A percentile compares a stretch with the other conserved stretches of the same genome.
phyloP scores from a whole-genome alignment of 1,284 basidiomycete species.

The Boletus sp. region DNA sequence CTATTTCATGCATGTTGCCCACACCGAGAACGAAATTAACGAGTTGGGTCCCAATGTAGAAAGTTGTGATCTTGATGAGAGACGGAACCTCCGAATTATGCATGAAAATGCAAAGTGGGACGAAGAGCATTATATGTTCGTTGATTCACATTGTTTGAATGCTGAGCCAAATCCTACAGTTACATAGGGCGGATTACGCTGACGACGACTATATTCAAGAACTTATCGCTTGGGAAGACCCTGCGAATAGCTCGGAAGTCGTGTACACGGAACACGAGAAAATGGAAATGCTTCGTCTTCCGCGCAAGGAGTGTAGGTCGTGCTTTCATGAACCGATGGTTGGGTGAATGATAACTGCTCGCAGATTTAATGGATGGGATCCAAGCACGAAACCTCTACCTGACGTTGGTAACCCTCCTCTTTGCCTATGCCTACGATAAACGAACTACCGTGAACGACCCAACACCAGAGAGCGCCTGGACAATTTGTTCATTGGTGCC shows the following conservation, averaged over 20 bases:
- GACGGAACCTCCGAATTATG: slow-evolving; percentile 48
- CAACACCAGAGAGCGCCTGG: slow-evolving; percentile 82
- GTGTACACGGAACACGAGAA: slow-evolving; percentile 72
- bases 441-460: slow-evolving; percentile 70
- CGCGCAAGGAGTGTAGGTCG: slow-evolving; percentile 72
- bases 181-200: slow-evolving; percentile 68
- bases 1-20: slow-evolving; percentile 67
- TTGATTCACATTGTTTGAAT: slow-evolving; percentile 5
- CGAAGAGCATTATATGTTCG: slow-evolving; percentile 77
- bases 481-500: slow-evolving; percentile 69
- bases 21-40: slow-evolving; percentile 76
- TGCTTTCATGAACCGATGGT: not conserved
- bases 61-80: slow-evolving; percentile 41
- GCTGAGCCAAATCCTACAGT: not conserved
- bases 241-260: slow-evolving; percentile 41
- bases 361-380: slow-evolving; percentile 56
- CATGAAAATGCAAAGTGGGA: slow-evolving; percentile 77
- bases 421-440: slow-evolving; percentile 77
- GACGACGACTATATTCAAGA: slow-evolving; percentile 74
- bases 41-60: slow-evolving; percentile 72
- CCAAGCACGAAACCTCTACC: slow-evolving; percentile 61
- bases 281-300: slow-evolving; percentile 61
- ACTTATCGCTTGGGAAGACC: slow-evolving; percentile 61
- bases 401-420: slow-evolving; percentile 65
- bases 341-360: slow-evolving; percentile 2